Evolutionary conservation across 2,329 filamentous ascomycete genomes (phyloP).

Genomic region (Pseudopithomyces maydicus): DNA sequence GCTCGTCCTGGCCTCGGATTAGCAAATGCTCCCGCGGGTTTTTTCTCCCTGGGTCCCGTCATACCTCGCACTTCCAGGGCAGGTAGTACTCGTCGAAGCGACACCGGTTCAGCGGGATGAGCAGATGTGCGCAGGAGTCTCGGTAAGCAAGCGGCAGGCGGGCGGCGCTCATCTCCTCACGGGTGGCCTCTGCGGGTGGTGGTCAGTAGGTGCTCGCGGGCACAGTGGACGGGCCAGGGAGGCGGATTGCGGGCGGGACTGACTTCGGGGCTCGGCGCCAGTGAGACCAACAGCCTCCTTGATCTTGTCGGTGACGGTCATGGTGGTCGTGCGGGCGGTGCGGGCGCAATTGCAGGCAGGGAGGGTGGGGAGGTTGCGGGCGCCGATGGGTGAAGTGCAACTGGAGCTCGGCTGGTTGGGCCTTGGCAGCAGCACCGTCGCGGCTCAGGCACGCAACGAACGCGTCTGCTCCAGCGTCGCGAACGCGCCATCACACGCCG

Average conservation of each 20-base stretch:
- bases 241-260: constrained; percentile 26
- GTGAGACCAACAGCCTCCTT: constrained; percentile 55
- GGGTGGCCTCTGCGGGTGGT: constrained; percentile 68
- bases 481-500: constrained; percentile 3
- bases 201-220: constrained; percentile 32
- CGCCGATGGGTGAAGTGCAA: not conserved
- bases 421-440: not conserved
- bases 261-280: constrained; percentile 39
- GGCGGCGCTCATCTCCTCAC: constrained; percentile 93
- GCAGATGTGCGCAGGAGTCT: constrained; percentile 91
- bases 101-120: constrained; percentile 96
- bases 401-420: constrained; percentile 11
- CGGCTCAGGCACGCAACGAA: not conserved
- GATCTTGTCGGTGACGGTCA: constrained; percentile 52
- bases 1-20: constrained; percentile 71
- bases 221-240: constrained; percentile 21
- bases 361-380: constrained; percentile 13
- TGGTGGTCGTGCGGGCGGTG: constrained; percentile 29
- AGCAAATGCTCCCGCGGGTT: constrained; percentile 14
- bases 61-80: constrained; percentile 96
- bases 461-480: not conserved
- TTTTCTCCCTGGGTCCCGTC: constrained; percentile 32
- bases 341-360: constrained; percentile 28
- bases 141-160: constrained; percentile 87
- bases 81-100: constrained; percentile 90